Conservation (phyloP, 2,329 filamentous ascomycete genomes). For the Talaromyces marneffei region DNA sequence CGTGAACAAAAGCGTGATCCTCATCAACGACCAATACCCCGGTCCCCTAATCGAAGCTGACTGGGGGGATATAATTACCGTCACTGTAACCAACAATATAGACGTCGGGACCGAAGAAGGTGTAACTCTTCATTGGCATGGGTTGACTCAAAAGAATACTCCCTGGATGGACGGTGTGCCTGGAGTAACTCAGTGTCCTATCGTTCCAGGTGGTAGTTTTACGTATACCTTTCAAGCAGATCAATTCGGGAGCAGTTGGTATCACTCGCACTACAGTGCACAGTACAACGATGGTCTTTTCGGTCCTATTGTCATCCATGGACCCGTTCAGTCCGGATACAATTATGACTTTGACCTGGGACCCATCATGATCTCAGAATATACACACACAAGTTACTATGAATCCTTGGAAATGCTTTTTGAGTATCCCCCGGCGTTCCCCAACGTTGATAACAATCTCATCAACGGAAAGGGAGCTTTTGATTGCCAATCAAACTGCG, state of each 20-base stretch:
- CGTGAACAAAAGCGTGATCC: constrained; percentile 18
- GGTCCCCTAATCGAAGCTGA: constrained; percentile 24
- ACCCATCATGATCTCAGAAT: neutral
- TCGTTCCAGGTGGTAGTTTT: constrained; percentile 36
- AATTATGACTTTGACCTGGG: neutral
- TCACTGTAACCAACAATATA: constrained; percentile 13
- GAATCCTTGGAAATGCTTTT: neutral
- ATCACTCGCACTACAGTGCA: constrained; percentile 38
- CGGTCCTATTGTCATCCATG: constrained; percentile 61
- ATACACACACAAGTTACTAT: neutral
- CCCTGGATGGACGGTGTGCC: constrained; percentile 40
- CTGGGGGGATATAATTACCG: constrained; percentile 20
- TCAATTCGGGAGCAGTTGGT: constrained; percentile 34
- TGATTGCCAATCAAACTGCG: neutral
- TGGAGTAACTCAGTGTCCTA: constrained; percentile 37
- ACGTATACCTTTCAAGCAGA: constrained; percentile 34
- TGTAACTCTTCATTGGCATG: constrained; percentile 36
- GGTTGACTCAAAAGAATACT: constrained; percentile 27
- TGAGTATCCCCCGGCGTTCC: neutral
- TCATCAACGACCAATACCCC: constrained; percentile 22
- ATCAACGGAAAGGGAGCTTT: neutral
- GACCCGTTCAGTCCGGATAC: constrained; percentile 27
- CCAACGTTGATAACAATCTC: neutral
- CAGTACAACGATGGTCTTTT: constrained; percentile 63
- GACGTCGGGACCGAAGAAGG: neutral